Percentiles rank a stretch among this genome's conserved stretches.
Conservation (phyloP, 257 asterid genomes). For the Scutellaria minor region DNA sequence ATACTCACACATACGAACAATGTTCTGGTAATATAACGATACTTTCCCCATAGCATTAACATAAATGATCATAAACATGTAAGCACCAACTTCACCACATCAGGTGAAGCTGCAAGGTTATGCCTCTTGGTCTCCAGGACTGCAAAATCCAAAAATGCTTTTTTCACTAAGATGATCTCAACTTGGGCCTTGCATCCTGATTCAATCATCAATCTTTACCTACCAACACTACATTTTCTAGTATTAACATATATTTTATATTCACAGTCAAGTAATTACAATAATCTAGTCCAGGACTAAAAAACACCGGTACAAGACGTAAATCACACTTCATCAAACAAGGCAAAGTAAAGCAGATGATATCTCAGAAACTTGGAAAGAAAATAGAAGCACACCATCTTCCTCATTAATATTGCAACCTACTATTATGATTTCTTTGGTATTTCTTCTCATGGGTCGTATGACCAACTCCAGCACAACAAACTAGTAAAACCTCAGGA, state of each 20-base stretch:
- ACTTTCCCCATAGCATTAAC: conserved; percentile 14
- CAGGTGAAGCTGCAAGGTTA: conserved; percentile 8
- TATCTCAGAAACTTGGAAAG: neutral
- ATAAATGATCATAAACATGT: neutral
- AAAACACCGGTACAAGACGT: neutral
- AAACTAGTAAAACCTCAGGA: neutral
- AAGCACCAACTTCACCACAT: conserved; percentile 27
- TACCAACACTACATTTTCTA: conserved; percentile 5
- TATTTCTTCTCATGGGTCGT: neutral
- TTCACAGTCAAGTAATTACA: neutral
- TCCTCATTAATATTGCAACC: neutral
- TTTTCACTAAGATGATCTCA: neutral
- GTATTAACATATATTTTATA: neutral
- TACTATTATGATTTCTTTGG: neutral
- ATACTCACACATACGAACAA: conserved; percentile 14
- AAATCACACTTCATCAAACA: conserved; percentile 18
- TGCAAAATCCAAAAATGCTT: neutral
- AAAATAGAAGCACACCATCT: neutral
- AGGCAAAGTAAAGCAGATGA: neutral
- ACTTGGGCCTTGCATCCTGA: neutral
- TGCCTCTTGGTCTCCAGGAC: conserved; percentile 13
- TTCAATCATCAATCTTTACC: conserved; percentile 19
- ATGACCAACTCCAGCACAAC: neutral
- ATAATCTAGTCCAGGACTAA: neutral
- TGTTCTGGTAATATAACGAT: neutral